Conservation (phyloP, 2,329 filamentous ascomycete species). For the Colletotrichum kahawae region DNA sequence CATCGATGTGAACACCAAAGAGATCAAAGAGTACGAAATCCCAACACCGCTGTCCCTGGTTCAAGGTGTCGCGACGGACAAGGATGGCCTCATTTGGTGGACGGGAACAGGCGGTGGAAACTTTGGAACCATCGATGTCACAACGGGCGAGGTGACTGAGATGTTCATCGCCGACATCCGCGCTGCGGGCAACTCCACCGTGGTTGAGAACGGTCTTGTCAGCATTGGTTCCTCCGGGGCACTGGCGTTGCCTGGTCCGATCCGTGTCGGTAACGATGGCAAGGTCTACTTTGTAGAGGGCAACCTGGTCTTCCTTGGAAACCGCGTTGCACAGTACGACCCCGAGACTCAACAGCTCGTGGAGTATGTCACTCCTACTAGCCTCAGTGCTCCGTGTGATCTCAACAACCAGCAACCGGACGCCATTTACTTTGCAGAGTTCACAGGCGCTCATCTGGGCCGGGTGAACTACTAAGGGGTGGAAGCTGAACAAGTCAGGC, state of each 20-base stretch:
- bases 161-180: not conserved
- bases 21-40: not conserved
- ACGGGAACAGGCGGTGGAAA: not conserved
- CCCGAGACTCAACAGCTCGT: not conserved
- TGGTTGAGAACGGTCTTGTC: not conserved
- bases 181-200: not conserved
- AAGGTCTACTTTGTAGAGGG: not conserved
- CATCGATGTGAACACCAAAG: not conserved
- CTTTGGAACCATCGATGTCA: not conserved
- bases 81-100: not conserved
- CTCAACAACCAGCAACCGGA: not conserved
- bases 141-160: not conserved
- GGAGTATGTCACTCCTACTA: not conserved
- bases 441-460: not conserved
- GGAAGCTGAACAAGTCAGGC: not conserved
- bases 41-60: not conserved
- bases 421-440: not conserved
- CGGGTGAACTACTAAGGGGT: not conserved
- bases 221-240: not conserved
- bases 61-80: not conserved
- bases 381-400: not conserved
- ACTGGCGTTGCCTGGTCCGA: not conserved
- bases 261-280: not conserved
- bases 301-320: not conserved
- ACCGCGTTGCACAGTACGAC: not conserved